Evolutionary conservation across 2,329 filamentous ascomycete species (phyloP).

Genomic region (Diaporthe helianthi): DNA sequence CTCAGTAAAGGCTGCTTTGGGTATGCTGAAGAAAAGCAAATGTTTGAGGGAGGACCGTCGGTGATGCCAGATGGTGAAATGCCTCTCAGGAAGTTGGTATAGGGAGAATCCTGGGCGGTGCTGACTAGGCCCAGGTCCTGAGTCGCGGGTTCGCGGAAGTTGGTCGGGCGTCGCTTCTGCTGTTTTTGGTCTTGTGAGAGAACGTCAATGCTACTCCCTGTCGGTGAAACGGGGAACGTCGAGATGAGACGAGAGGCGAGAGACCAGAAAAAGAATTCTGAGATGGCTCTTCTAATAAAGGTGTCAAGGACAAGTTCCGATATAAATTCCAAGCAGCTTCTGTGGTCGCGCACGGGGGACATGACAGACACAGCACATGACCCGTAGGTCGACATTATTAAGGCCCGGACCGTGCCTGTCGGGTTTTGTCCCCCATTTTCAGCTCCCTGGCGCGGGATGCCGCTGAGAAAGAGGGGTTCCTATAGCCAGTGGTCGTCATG

Average conservation of each 20-base stretch:
- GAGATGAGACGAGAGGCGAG: background rate
- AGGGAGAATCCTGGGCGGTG: slow-evolving; percentile 10
- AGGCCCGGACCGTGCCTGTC: background rate
- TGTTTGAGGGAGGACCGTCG: background rate
- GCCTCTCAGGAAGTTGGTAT: slow-evolving; percentile 1
- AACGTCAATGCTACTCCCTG: background rate
- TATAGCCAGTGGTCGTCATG: background rate
- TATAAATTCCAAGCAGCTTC: background rate
- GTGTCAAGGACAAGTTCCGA: slow-evolving; percentile 10
- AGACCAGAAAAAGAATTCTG: background rate
- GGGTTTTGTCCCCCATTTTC: slow-evolving; percentile 6
- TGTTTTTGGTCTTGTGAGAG: background rate
- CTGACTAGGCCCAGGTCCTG: slow-evolving; percentile 10
- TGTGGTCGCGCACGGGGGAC: background rate
- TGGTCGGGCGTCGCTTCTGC: background rate
- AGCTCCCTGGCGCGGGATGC: slow-evolving; percentile 21
- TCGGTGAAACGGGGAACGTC: background rate
- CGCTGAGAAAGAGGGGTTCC: slow-evolving; percentile 27
- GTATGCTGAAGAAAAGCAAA: background rate
- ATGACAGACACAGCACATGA: too few species aligned
- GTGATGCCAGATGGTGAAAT: background rate
- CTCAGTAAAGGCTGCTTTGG: slow-evolving; percentile 2
- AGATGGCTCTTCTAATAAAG: background rate
- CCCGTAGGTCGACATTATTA: too few species aligned
- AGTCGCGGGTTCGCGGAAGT: slow-evolving; percentile 1